phyloP scores from a whole-genome alignment of 2,329 filamentous ascomycete genomes.

The Neurospora sp. region DNA sequence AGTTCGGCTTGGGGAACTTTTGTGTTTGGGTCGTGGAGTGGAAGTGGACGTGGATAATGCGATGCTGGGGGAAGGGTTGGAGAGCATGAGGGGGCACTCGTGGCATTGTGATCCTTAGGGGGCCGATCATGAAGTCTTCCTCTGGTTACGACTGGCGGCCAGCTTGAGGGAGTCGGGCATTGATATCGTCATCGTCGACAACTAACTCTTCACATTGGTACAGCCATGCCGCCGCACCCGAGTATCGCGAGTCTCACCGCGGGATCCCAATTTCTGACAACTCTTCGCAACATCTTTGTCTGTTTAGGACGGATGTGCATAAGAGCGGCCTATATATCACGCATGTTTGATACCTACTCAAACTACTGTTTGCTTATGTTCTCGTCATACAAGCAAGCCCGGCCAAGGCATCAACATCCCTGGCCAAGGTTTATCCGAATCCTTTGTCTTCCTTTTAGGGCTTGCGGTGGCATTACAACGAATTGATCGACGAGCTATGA shows the following conservation, averaged over 20 bases:
- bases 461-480: too few species aligned
- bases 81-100: neutral
- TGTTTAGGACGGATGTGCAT: neutral
- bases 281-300: neutral
- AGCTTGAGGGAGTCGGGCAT: neutral
- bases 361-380: too few species aligned
- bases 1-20: conserved; percentile 41
- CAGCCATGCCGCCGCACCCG: neutral
- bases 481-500: neutral
- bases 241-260: neutral
- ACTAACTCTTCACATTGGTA: neutral
- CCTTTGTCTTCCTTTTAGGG: neutral
- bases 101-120: neutral
- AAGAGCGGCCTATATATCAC: neutral
- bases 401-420: neutral
- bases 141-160: neutral
- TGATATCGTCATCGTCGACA: neutral
- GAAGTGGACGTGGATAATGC: neutral
- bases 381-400: neutral
- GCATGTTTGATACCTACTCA: neutral
- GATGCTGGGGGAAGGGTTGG: neutral
- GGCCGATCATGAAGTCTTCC: neutral
- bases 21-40: conserved; percentile 23
- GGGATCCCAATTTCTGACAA: neutral
- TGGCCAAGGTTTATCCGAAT: neutral